phyloP scores from a whole-genome alignment of 2,329 filamentous ascomycete genomes.

The Clarireedia homoeocarpa region DNA sequence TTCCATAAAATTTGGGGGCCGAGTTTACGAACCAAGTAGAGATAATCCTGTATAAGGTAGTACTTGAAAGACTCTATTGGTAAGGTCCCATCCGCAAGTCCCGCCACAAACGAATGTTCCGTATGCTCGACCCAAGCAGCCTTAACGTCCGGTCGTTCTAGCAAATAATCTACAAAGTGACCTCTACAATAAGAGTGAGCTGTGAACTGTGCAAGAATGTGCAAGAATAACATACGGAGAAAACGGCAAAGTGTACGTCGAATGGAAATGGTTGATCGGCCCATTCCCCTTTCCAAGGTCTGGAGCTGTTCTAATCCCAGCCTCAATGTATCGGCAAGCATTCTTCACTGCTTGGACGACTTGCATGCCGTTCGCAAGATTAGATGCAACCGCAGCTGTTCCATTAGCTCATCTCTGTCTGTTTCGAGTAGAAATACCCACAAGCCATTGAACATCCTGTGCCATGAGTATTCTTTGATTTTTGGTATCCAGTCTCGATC shows the following conservation, averaged over 20 bases:
- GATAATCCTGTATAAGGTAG: constrained; percentile 87
- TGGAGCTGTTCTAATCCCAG: constrained; percentile 47
- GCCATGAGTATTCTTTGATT: constrained; percentile 79
- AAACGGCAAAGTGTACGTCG: constrained; percentile 59
- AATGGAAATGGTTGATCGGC: constrained; percentile 74
- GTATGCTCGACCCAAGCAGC: constrained; percentile 68
- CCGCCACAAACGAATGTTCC: constrained; percentile 74
- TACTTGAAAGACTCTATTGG: constrained; percentile 73
- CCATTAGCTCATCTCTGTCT: constrained; percentile 1
- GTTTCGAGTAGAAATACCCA: constrained; percentile 36
- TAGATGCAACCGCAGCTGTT: constrained; percentile 64
- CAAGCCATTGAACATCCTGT: constrained; percentile 92
- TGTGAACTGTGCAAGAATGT: background rate
- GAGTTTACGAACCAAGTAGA: constrained; percentile 60
- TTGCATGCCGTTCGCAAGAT: constrained; percentile 51
- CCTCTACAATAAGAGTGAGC: constrained; percentile 40
- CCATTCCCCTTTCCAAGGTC: constrained; percentile 55
- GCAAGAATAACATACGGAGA: constrained; percentile 36
- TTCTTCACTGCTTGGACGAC: constrained; percentile 53
- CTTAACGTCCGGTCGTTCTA: constrained; percentile 67
- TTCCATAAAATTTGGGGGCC: background rate
- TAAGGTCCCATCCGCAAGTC: constrained; percentile 67
- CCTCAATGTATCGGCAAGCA: constrained; percentile 66
- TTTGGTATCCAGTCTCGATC: constrained; percentile 63
- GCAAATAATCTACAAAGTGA: constrained; percentile 74